Base-by-base conservation (phyloP, 2,329 filamentous ascomycete species). In the Fusarium sp. region DNA sequence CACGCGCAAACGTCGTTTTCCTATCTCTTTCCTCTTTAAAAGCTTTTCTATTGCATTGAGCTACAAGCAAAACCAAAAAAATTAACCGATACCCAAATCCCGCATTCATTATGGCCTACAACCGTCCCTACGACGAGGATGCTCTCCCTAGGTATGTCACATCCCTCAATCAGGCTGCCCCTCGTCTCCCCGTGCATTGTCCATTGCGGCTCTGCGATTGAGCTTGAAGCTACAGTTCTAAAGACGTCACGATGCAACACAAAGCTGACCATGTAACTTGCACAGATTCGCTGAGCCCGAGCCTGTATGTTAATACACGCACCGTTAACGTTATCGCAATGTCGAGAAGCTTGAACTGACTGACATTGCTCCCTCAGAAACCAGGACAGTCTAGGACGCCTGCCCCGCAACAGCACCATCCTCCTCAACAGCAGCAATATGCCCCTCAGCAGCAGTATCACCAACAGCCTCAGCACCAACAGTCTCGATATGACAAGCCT, bases 51-150 rank as follows among this genome's bases (percentile, higher is more conserved):
- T 46, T 45, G 3, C 29, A 29, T 11, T 6, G 23, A 41, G 17
- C 35, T 36, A 21, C 29, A 47, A 48, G 29, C n/a, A 18, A 35
- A 25, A 9, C 10, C 25, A 9, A 25, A 25, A 11, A 56, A 40
- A 17, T n/a, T n/a, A n/a, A n/a, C n/a, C 51, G 43, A 43, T 31
- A 41, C 21, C 27, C 21, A 41, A 45, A 46, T 15, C 36, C 40
- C 53, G 39, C 29, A 57, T 36, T 49, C 45, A 65, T 23, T 63
- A 98, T 98, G 95, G 95, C 95, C 57, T 98, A 98, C 85, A 97
- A 97, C 81, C 90, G 89, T 79, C 88, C 91, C 56, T 96, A 94
- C 83, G 97, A 99, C 79, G 94, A 94, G 33, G 95, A 99, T 83
- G 92, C 94, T 77, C 88, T 99, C 68, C 95, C 95, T 77, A 93